Evolutionary conservation across 2,329 filamentous ascomycete species (phyloP).

Genomic region (Ascochyta pisi): DNA sequence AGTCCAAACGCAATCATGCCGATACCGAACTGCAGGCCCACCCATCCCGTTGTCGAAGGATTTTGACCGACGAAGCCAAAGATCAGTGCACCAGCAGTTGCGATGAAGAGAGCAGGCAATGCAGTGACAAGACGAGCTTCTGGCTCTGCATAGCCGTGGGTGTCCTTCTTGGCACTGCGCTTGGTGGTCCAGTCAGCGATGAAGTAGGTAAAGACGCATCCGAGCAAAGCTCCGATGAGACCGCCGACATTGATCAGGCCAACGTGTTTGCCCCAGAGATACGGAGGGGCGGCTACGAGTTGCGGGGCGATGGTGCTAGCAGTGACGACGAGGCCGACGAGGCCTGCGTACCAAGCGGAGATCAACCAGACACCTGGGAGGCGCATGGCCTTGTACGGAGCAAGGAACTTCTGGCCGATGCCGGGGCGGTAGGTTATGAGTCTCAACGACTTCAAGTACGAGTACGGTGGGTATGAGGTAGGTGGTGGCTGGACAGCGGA

Average conservation of each 20-base stretch:
- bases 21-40: slow-evolving; percentile 49
- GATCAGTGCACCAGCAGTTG: slow-evolving; percentile 47
- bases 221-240: slow-evolving; percentile 47
- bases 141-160: slow-evolving; percentile 49
- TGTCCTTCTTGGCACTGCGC: slow-evolving; percentile 44
- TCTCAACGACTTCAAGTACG: slow-evolving; percentile 47
- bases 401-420: slow-evolving; percentile 44
- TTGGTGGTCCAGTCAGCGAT: slow-evolving; percentile 49
- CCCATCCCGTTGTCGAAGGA: slow-evolving; percentile 47
- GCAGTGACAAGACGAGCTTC: slow-evolving; percentile 50
- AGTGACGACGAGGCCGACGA: slow-evolving; percentile 51
- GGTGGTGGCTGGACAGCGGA: slow-evolving; percentile 12
- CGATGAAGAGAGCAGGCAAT: slow-evolving; percentile 48
- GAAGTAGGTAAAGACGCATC: slow-evolving; percentile 48
- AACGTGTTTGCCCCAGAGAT: slow-evolving; percentile 50
- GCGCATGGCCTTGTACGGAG: slow-evolving; percentile 47
- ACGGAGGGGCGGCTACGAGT: slow-evolving; percentile 49
- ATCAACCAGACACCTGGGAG: slow-evolving; percentile 54
- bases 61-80: slow-evolving; percentile 53
- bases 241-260: slow-evolving; percentile 51
- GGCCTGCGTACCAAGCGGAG: slow-evolving; percentile 52
- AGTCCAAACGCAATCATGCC: slow-evolving; percentile 52
- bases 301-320: slow-evolving; percentile 49
- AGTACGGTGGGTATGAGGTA: slow-evolving; percentile 36
- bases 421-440: slow-evolving; percentile 46